Base-by-base conservation (phyloP, 495 filamentous ascomycete species). In the Penicillium ucsense region DNA sequence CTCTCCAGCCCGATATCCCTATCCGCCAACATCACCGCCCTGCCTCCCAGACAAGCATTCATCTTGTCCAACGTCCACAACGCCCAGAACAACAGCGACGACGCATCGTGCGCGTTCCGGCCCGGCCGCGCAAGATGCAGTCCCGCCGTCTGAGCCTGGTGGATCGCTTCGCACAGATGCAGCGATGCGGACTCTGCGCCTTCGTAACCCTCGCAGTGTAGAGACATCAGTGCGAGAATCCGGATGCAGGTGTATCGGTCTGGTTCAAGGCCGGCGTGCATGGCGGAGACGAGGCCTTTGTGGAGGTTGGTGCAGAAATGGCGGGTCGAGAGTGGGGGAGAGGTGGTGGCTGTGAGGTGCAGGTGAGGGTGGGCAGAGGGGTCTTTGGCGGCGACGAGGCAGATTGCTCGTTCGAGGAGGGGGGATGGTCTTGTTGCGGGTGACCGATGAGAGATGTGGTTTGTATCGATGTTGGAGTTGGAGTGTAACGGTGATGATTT, bases 51-150 rank as follows among this genome's bases (percentile, higher is more conserved):
- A 20, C 76, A 72, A 4, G 77, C 74, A 48, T 81, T 78, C 35
- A 84, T 65, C 35, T 82, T 76, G 55, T 88, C 84, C 6, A 87
- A 55, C 8, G 79, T 76, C 76, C 82, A 86, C 9, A 87, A 51
- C 36, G 78, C 80, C 68, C 80, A 85, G 48, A 86, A 84, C 0
- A 86, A 62, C 8, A 67, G 61, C 5, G 75, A 70, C n/a, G 69
- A 51, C n/a, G 63, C 53, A 35, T 72, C 62, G 51, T 59, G 52
- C 41, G 60, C 44, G 49, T 47, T 48, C 45, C 64, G 63, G 29
- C 62, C 56, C 29, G 71, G 66, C 12, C 66, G 67, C 38, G 71
- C 67, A 35, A 78, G 67, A 47, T 88, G 84, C 28, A 87, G 59
- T 3, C 83, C 83, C 32, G 82, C 60, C 1, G 83, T 83, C 45